Evolutionary conservation across 257 asterid species (phyloP), one percentile per base, ranked within the genome.

Genomic region (Solanum clarkiae): DNA sequence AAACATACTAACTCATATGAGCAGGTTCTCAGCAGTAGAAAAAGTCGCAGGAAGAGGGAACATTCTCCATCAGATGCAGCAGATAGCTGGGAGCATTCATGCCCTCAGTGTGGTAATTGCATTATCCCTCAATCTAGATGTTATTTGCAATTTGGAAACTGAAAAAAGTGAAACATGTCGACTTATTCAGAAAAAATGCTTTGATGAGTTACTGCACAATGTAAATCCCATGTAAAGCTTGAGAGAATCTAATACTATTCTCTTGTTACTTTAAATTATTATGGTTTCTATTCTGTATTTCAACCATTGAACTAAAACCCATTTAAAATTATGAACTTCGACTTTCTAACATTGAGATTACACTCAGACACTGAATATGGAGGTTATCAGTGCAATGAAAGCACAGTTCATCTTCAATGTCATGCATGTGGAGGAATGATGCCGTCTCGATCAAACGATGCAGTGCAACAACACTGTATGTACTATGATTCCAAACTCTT

Each of bases 381-480:
- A 85, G 98, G 98, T 84, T 95, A 90, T 80, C 93, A 60, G 89
- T 97, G 99, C 92, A 92, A 86, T 82, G 90, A 84, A 88, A 92
- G 90, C 90, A 97, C 98, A 45, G 89, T 91, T 90, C 99, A 97
- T 92, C 93, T 95, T 86, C 98, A 95, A 80, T 97, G 99, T 86
- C 98, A 94, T 84, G 63, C 91, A 10, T 97, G 99, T 83, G 95
- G 98, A 26, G 98, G 98, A 85, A 97, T 93, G 97, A 94, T 97
- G 97, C 99, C 99, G 70, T 93, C 93, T 82, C 90, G 98, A 92
- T 84, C 88, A 83, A 91, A 93, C 89, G 59, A 75, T 57, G 75
- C 91, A 82, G 92, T 87, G 40, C 94, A 96, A 24, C 98, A 95
- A 62, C 98, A 95, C 90, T 97, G 99, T 96, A 93, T 87, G 53